Base-by-base conservation (phyloP, 169 alveolate genomes). In the Perkinsus olseni region DNA sequence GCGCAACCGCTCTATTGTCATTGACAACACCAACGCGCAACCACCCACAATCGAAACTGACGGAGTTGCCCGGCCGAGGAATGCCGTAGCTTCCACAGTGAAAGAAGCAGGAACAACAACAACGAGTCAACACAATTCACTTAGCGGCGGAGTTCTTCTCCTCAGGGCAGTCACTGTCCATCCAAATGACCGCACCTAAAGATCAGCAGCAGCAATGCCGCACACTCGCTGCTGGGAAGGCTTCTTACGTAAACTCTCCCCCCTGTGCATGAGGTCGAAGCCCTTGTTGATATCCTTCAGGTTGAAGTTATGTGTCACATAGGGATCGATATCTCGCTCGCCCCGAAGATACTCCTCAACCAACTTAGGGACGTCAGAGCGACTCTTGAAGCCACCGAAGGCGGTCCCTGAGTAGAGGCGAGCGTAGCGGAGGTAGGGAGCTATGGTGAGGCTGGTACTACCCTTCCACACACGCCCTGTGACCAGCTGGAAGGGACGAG, bases 381-480 rank as follows among this genome's bases (percentile, higher is more conserved):
- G 96, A 91, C 97, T 94, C 94, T 95, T 96, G 96, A 96, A 94
- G 38, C 98, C 98, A 38, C 98, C 98, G 92, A 97, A 97, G 39
- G 98, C 98, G 4, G 97, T 93, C 38, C 82, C 82, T 62, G 36
- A 45, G 17, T 6, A 45, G 62, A 10, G 62, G 17, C 17, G 62
- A 17, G 17, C 17, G 62, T 10, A 45, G 62, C 62, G 6, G 17
- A 45, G 62, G 17, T 45, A 45, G 24, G 24, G 6, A 45, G 62
- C 17, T 17, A 45, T n/a, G n/a, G n/a, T n/a, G n/a, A n/a, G n/a
- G n/a, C n/a, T n/a, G n/a, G 62, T 17, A 20, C 96, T 95, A n/a
- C 99, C 99, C 90, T 95, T 94, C 97, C 98, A 97, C 48, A 91
- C 74, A 50, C 99, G 96, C 21, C 99, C 99, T 31, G 97, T 95